A percentile compares a stretch with the other conserved stretches of the same genome.
These are phyloP conservation scores for Elaeis guineensis DNA, from an alignment of 176 grass and related monocot genomes.

Conservation along the genomic window DNA sequence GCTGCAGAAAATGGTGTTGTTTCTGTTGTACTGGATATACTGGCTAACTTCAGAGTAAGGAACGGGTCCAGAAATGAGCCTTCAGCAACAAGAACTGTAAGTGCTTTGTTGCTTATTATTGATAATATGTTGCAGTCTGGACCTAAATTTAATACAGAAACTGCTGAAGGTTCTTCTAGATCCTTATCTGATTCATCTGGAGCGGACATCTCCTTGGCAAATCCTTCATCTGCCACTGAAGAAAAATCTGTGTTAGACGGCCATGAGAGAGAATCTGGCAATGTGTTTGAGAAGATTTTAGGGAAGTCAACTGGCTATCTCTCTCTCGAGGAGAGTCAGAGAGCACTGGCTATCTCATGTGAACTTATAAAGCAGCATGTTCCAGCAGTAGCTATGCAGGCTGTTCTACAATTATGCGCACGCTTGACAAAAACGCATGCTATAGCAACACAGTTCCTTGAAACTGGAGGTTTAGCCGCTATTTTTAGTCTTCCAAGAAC, in stretches of 20 bases:
- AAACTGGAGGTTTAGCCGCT: conserved; percentile 44
- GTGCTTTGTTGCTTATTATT: conserved; percentile 56
- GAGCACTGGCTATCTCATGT: conserved; percentile 41
- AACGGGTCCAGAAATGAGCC: conserved; percentile 22
- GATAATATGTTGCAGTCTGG: conserved; percentile 57
- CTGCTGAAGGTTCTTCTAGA: conserved; percentile 22
- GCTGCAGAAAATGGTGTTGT: conserved; percentile 42
- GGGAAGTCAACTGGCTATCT: conserved; percentile 67
- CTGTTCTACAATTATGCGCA: conserved; percentile 63
- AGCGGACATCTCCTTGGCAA: conserved; percentile 24
- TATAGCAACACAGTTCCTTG: conserved; percentile 52
- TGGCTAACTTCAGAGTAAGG: conserved; percentile 42
- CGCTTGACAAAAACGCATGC: conserved; percentile 59
- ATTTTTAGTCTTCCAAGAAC: conserved; percentile 44
- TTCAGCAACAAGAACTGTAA: conserved; percentile 34
- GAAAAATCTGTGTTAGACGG: conserved; percentile 22
- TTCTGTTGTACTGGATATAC: conserved; percentile 37
- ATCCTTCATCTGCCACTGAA: conserved; percentile 11
- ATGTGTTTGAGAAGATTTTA: conserved; percentile 49
- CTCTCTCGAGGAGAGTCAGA: conserved; percentile 52
- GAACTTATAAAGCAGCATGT: conserved; percentile 56
- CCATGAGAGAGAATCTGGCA: conserved; percentile 30
- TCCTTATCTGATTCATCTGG: conserved; percentile 21
- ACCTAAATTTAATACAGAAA: conserved; percentile 32
- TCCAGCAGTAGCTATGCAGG: conserved; percentile 57